Base-by-base conservation (phyloP, 768 basidiomycete species). In the Kondoa malvinella region DNA sequence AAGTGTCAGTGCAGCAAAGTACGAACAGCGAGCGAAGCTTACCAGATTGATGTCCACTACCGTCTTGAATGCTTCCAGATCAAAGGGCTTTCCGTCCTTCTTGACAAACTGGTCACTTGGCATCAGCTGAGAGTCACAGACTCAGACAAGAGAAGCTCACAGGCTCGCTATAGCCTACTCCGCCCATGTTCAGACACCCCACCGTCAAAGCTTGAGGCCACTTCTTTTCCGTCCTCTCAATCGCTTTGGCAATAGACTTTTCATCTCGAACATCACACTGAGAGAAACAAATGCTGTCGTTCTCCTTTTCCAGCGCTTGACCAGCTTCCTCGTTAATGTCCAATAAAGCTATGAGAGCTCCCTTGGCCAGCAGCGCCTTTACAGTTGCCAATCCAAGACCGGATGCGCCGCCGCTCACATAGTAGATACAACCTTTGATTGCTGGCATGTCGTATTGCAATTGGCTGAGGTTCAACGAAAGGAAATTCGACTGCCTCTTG, bases 161-260 rank as follows among this genome's bases (percentile, higher is more conserved):
- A 25, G 21, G 4, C 15, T 65, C 34, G 16, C 33, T n/a, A 21
- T 26, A 57, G 21, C 80, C 84, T 0, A 83, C 79, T 2, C 84
- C 84, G 2, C 83, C 84, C 69, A 81, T 81, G 72, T 83, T 83
- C 8, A 85, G 79, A 2, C 85, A 81, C 8, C 84, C 84, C 3
- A 83, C 84, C n/a, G 85, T 76, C 30, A 76, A 74, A 4, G 81
- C 80, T 3, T 77, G 77, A 0, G 81, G 81, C 58, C 76, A 76
- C 29, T 76, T 65, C 0, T 71, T 66, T 74, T 76, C 76, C 1
- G 76, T 73, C 2, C 59, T 68, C 1, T 70, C 66, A 58, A 79
- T 73, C 1, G 78, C 78, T n/a, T 60, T 66, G 30, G 70, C 67
- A 50, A 78, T 72, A 17, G 75, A 73, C 29, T 75, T 72, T n/a